phyloP scores from a whole-genome alignment of 345 rosid species.

The Citrus medica region DNA sequence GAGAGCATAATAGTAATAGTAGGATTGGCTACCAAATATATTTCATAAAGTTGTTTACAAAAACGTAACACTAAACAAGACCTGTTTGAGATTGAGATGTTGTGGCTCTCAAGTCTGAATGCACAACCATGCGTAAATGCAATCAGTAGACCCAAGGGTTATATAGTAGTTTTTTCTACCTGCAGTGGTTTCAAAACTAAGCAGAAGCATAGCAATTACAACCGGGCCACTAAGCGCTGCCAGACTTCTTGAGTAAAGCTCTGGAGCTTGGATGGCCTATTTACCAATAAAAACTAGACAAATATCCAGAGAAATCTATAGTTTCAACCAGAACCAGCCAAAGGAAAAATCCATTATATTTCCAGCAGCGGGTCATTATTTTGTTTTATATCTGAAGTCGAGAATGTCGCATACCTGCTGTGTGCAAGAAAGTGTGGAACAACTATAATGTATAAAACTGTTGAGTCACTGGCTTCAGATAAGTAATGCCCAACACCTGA shows the following conservation, averaged over 20 bases:
- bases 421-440: neutral
- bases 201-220: neutral
- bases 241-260: neutral
- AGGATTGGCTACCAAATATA: neutral
- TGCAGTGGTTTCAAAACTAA: neutral
- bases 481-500: neutral
- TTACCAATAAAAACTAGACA: no score
- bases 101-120: no score
- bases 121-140: no score
- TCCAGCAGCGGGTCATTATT: neutral
- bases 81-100: neutral
- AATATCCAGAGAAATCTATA: neutral
- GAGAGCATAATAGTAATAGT: neutral
- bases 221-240: no score
- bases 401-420: neutral
- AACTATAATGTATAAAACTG: neutral
- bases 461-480: neutral
- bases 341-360: no score
- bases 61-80: neutral
- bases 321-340: neutral
- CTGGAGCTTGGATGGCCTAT: neutral
- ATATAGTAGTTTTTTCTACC: neutral
- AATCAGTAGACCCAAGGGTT: neutral
- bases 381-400: neutral
- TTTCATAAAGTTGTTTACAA: neutral